Conservation (phyloP, 805 yeast genomes). For the Yamadazyma kitorensis region DNA sequence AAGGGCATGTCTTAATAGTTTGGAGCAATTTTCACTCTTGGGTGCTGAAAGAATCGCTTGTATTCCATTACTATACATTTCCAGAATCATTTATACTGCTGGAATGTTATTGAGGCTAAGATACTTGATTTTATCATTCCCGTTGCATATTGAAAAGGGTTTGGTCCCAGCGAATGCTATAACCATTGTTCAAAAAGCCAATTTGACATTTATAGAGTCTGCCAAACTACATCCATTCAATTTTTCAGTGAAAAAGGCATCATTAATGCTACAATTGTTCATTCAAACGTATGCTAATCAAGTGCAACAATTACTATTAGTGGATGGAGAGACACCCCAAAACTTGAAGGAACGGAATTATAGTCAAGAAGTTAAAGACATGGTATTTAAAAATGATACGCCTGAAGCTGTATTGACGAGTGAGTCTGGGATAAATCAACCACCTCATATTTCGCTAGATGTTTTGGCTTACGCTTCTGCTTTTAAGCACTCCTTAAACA, state of each 20-base stretch:
- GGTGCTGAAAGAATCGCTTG: conserved; percentile 47
- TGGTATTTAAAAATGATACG: neutral
- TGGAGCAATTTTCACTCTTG: conserved; percentile 47
- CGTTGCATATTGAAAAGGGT: conserved; percentile 42
- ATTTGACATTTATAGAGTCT: conserved; percentile 26
- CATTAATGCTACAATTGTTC: conserved; percentile 56
- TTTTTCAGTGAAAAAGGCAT: conserved; percentile 50
- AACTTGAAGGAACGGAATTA: conserved; percentile 1
- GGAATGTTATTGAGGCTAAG: conserved; percentile 61
- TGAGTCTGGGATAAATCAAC: conserved; percentile 7
- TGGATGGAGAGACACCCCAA: conserved; percentile 14
- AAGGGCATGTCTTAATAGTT: conserved; percentile 49
- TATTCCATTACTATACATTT: conserved; percentile 55
- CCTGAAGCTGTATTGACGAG: conserved; percentile 5
- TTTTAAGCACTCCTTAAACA: conserved; percentile 20
- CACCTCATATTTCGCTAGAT: conserved; percentile 28
- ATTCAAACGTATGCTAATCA: conserved; percentile 61
- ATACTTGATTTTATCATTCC: conserved; percentile 52
- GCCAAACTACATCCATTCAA: conserved; percentile 34
- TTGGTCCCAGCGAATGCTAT: conserved; percentile 48
- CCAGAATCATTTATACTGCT: conserved; percentile 61
- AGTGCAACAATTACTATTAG: conserved; percentile 32
- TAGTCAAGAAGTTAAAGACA: no score
- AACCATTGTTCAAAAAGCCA: conserved; percentile 26
- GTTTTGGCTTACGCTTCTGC: conserved; percentile 41